phyloP scores from a whole-genome alignment of 2,329 filamentous ascomycete genomes.

The Sarocladium kiliense region DNA sequence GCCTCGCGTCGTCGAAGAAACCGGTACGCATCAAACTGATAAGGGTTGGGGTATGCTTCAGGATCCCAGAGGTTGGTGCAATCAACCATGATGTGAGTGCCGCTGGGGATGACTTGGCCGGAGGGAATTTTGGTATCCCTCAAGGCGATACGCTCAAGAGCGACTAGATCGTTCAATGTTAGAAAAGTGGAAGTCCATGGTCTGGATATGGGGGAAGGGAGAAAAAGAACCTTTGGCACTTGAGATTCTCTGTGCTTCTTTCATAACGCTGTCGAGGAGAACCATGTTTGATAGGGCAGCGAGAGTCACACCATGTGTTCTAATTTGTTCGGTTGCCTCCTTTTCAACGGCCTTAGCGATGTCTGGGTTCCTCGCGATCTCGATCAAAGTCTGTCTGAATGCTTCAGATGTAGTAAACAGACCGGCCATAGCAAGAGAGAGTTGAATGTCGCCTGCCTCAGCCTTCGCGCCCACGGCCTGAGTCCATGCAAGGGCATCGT shows the following conservation, averaged over 20 bases:
- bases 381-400: not conserved
- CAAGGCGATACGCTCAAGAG: not conserved
- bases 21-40: not conserved
- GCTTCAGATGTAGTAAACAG: not conserved
- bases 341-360: conserved; percentile 15
- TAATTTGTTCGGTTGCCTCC: conserved; percentile 16
- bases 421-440: conserved; percentile 16
- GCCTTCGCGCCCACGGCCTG: conserved; percentile 5
- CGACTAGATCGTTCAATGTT: not conserved
- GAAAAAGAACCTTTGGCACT: not conserved
- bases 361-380: not conserved
- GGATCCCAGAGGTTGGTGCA: not conserved
- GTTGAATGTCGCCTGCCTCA: conserved; percentile 14
- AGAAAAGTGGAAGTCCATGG: not conserved
- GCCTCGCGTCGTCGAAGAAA: not conserved
- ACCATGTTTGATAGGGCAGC: conserved; percentile 18
- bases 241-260: conserved; percentile 18
- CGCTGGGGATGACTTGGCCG: not conserved
- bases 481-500: conserved; percentile 19
- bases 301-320: conserved; percentile 15
- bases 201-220: no score
- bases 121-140: not conserved
- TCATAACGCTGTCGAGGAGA: conserved; percentile 21
- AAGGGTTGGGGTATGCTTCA: not conserved
- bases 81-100: not conserved